Evolutionary conservation across 176 grass and related monocot species (phyloP), one percentile per base, ranked within the genome.

Genomic region (Miscanthus lutarioriparius): DNA sequence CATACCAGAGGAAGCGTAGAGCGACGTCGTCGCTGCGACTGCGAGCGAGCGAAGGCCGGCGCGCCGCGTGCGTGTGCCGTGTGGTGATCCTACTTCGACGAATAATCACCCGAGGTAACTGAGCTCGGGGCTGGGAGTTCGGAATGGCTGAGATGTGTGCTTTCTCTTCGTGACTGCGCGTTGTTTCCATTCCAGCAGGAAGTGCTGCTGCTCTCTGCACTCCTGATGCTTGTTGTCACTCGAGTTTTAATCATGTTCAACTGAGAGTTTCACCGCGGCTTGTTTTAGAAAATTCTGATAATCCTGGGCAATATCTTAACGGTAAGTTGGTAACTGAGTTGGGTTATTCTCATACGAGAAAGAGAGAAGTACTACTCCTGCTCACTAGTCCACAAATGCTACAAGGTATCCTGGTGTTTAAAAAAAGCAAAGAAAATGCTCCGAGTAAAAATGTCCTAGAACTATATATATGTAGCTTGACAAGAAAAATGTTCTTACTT

Each of bases 161-260:
- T 47, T 59, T 26, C 2, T 38, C 22, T 56, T 70, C 5, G 41
- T 48, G 32, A 2, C 3, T 35, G 33, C 33, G 22, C 27, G 33
- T 48, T 53, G 47, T 78, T 64, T 58, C 37, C 59, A 25, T 64
- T 58, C 37, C 59, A 25, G 56, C 19, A 16, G 82, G 71, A 78
- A 90, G 88, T 87, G 91, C 84, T 87, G 70, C 88, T 81, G 70
- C 64, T 74, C 64, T 74, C 51, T 78, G 84, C 81, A 67, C 84
- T 92, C 84, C 75, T 39, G 74, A 49, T 85, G 45, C 37, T 35
- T 27, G 15, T 74, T 48, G 61, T 30, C 1, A 14, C 0, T 28
- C 62, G 1, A 30, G 26, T 6, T 63, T 47, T 47, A 47, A 47
- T 48, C 62, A 28, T 14, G 26, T 64, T 19, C 41, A 9, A 28